Percentiles rank a stretch among this genome's conserved stretches.
These are phyloP conservation scores for Orbilia ellipsospora DNA, from an alignment of 2,329 filamentous ascomycete genomes.

Conservation along the genomic window DNA sequence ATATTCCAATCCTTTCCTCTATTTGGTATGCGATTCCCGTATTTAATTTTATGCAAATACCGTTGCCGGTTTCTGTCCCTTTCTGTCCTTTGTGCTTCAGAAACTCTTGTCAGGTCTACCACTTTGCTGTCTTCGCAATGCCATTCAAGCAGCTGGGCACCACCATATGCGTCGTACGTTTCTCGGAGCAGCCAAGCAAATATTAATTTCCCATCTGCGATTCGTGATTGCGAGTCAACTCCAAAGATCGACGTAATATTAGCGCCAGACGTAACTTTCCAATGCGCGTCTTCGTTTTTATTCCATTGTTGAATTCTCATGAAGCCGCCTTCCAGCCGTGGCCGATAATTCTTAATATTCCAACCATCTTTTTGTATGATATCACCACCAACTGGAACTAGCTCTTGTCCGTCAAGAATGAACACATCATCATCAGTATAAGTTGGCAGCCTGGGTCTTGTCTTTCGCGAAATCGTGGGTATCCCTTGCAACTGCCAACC, in stretches of 20 bases:
- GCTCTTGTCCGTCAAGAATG: not conserved
- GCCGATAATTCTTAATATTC: not conserved
- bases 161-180: not conserved
- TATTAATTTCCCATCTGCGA: slow-evolving; percentile 19
- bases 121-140: slow-evolving; percentile 4
- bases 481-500: slow-evolving; percentile 57
- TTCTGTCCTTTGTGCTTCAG: not conserved
- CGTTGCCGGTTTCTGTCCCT: not conserved
- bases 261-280: slow-evolving; percentile 43
- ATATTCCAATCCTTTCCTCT: too few species aligned
- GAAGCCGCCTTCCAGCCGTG: not conserved
- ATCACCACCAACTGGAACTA: not conserved
- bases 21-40: slow-evolving; percentile 3
- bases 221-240: slow-evolving; percentile 19
- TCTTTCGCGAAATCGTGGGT: slow-evolving; percentile 55
- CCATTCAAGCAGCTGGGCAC: not conserved
- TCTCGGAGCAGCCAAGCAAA: slow-evolving; percentile 58
- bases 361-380: not conserved
- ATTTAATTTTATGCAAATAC: not conserved
- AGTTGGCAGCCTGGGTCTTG: slow-evolving; percentile 48
- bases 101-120: not conserved
- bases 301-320: not conserved
- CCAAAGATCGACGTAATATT: slow-evolving; percentile 54
- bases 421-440: slow-evolving; percentile 52
- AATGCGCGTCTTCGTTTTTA: slow-evolving; percentile 43